Conservation (phyloP, 257 asterid genomes). For the Orobanche coerulescens region DNA sequence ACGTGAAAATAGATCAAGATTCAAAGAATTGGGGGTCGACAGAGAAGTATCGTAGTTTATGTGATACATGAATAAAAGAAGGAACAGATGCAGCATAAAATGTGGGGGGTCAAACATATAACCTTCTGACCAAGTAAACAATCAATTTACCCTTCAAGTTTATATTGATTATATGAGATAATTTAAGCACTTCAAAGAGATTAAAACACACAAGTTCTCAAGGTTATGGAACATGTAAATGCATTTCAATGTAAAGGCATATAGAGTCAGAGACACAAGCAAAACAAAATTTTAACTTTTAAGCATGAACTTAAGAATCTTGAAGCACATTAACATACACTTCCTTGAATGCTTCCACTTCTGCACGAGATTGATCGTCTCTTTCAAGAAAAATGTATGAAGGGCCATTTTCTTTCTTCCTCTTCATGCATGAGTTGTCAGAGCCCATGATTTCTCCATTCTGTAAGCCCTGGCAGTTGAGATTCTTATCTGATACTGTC, state of each 20-base stretch:
- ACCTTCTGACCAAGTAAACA: slow-evolving; percentile 14
- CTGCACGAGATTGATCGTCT: slow-evolving; percentile 47
- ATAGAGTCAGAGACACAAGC: not conserved
- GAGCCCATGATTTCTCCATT: slow-evolving; percentile 31
- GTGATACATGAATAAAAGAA: not conserved
- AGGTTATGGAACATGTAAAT: not conserved
- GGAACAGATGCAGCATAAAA: not conserved
- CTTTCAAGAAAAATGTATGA: slow-evolving; percentile 48
- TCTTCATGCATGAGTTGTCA: slow-evolving; percentile 45
- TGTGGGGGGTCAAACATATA: slow-evolving; percentile 3
- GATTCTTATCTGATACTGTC: slow-evolving; percentile 17
- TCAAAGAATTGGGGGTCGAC: not conserved
- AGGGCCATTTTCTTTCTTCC: slow-evolving; percentile 36
- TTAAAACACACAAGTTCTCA: not conserved
- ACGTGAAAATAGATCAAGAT: slow-evolving; percentile 1
- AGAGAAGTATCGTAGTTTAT: not conserved
- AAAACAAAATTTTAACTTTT: slow-evolving; percentile 6
- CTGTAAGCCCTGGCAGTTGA: slow-evolving; percentile 25
- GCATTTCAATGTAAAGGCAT: slow-evolving; percentile 7
- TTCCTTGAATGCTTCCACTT: slow-evolving; percentile 69
- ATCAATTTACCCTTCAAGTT: not conserved
- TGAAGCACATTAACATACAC: slow-evolving; percentile 42
- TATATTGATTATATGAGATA: not conserved
- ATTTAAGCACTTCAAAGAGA: not conserved
- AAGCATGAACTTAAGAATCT: slow-evolving; percentile 15